Conservation (phyloP, 805 yeast genomes). For the Teunomyces gatunensis region DNA sequence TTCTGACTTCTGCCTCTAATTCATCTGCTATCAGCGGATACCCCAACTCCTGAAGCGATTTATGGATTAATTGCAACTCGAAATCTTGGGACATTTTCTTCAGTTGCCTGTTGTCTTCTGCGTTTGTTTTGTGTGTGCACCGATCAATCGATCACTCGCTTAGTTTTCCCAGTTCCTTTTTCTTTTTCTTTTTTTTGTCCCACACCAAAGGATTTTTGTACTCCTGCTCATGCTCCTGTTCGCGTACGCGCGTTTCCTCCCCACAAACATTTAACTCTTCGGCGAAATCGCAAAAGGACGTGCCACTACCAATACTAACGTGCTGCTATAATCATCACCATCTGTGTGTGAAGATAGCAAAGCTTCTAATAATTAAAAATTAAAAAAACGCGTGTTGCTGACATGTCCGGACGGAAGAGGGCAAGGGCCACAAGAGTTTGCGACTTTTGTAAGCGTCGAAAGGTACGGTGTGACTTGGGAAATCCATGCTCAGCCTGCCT, state of each 20-base stretch:
- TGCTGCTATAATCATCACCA: no score
- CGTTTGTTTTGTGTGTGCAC: neutral
- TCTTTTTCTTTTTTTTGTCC: neutral
- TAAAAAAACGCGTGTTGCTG: neutral
- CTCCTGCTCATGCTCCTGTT: no score
- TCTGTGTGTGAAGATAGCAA: no score
- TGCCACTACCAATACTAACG: no score
- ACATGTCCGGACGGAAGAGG: constrained; percentile 14
- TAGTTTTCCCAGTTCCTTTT: neutral
- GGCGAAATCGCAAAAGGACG: no score
- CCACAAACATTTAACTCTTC: no score
- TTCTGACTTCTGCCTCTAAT: constrained; percentile 12
- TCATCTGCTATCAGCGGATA: constrained; percentile 23
- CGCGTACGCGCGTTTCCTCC: no score
- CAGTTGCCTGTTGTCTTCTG: neutral
- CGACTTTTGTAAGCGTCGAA: constrained; percentile 46
- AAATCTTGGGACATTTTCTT: constrained; percentile 15
- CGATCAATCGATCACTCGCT: neutral
- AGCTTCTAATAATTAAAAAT: no score
- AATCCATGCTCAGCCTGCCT: constrained; percentile 43
- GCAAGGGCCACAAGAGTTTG: constrained; percentile 46
- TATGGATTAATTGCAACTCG: constrained; percentile 28
- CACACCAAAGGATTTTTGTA: neutral
- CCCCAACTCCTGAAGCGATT: constrained; percentile 31
- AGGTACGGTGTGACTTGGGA: constrained; percentile 51